A percentile compares a stretch with the other conserved stretches of the same genome.
Conservation (phyloP, 202 grass and related monocot species). For the Eragrostis tef region DNA sequence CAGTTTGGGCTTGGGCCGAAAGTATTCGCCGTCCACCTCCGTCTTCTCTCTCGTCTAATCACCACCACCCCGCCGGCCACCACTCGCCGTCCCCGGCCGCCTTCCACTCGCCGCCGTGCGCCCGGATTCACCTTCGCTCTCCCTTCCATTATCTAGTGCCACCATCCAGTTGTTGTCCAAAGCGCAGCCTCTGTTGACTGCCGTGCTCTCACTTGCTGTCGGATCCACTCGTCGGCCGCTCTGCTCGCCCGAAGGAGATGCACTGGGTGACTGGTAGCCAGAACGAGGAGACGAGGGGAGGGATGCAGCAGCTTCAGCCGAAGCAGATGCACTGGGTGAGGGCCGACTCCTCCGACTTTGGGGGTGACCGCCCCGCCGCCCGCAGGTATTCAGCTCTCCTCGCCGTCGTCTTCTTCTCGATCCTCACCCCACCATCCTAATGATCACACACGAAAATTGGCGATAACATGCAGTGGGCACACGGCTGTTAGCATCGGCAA, state of each 20-base stretch:
- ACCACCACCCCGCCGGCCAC: slow-evolving; percentile 9
- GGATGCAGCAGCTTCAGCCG: slow-evolving; percentile 45
- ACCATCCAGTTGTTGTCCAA: background rate
- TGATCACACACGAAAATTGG: background rate
- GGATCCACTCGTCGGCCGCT: background rate
- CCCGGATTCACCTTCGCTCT: background rate
- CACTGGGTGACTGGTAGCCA: background rate
- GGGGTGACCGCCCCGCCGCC: slow-evolving; percentile 59
- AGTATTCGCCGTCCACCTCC: slow-evolving; percentile 12
- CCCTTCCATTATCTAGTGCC: background rate
- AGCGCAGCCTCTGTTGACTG: background rate
- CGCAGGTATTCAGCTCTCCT: slow-evolving; percentile 58
- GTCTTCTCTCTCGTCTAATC: background rate
- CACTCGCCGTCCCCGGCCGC: background rate
- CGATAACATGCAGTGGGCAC: slow-evolving; percentile 65
- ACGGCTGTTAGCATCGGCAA: slow-evolving; percentile 71
- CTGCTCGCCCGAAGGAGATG: background rate
- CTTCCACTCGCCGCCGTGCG: background rate
- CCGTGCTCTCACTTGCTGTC: background rate
- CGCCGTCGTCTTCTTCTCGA: background rate
- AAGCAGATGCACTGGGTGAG: slow-evolving; percentile 86
- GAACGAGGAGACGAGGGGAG: background rate
- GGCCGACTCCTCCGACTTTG: slow-evolving; percentile 76
- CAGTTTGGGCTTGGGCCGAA: background rate
- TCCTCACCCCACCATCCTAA: background rate